Evolutionary conservation across 805 yeast genomes (phyloP).

Genomic region (Nakazawaea anatomiae): DNA sequence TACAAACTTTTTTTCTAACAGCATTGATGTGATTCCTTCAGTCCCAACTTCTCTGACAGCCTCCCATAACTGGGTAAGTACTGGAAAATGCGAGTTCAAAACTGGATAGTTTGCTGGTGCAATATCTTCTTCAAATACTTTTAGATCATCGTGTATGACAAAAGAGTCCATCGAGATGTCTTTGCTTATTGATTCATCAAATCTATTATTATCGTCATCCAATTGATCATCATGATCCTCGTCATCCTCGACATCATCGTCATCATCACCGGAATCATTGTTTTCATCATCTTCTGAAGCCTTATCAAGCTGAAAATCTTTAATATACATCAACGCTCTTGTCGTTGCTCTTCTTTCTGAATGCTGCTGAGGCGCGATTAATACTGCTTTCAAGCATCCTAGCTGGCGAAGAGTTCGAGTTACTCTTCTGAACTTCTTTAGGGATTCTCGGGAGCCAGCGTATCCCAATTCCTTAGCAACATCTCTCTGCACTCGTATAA

Average conservation of each 20-base stretch:
- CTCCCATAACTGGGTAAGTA: slow-evolving; percentile 58
- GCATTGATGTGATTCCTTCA: slow-evolving; percentile 57
- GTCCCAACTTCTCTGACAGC: slow-evolving; percentile 32
- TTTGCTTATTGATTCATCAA: too few species aligned
- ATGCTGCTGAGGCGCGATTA: slow-evolving; percentile 31
- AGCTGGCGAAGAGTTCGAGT: slow-evolving; percentile 37
- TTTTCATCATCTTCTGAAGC: slow-evolving; percentile 20
- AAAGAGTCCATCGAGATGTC: neutral
- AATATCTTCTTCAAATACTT: neutral
- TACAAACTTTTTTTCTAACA: slow-evolving; percentile 38
- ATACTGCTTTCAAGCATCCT: slow-evolving; percentile 43
- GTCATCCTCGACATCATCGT: slow-evolving; percentile 25
- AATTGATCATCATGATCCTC: slow-evolving; percentile 4
- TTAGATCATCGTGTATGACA: neutral
- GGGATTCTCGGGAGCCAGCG: slow-evolving; percentile 28
- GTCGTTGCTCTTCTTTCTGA: slow-evolving; percentile 32
- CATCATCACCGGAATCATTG: slow-evolving; percentile 19
- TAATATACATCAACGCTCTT: slow-evolving; percentile 35
- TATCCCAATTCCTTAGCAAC: slow-evolving; percentile 53
- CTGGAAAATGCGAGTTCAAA: slow-evolving; percentile 53
- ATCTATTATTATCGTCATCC: too few species aligned
- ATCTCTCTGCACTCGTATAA: slow-evolving; percentile 55
- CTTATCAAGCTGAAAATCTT: slow-evolving; percentile 28
- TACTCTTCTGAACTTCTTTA: slow-evolving; percentile 33
- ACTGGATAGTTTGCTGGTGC: slow-evolving; percentile 22